Percentiles rank a stretch among this genome's conserved stretches.
Evolutionary conservation across 306 rosid species (phyloP).

Genomic region (Mucuna pruriens): DNA sequence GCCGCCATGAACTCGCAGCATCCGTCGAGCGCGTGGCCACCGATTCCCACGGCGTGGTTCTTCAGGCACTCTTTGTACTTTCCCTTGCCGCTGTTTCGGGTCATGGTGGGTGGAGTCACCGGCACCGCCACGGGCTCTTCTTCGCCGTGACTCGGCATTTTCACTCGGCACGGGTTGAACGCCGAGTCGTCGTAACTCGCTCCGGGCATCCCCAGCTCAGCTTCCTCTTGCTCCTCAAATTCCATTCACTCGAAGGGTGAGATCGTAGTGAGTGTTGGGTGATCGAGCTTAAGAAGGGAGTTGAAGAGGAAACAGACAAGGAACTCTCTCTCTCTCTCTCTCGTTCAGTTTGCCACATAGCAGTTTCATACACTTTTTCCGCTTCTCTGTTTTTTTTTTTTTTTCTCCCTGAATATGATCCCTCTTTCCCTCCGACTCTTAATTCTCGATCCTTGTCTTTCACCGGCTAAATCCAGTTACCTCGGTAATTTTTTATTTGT

Average conservation of each 20-base stretch:
- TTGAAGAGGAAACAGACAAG: neutral
- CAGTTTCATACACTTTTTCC: slow-evolving; percentile 5
- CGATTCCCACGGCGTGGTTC: slow-evolving; percentile 71
- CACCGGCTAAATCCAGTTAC: neutral
- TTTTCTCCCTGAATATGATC: neutral
- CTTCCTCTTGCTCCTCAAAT: neutral
- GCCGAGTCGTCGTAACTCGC: slow-evolving; percentile 47
- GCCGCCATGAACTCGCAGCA: slow-evolving; percentile 76
- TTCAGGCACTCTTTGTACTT: slow-evolving; percentile 77
- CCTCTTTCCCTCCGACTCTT: neutral
- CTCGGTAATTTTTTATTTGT: neutral
- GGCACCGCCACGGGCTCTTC: neutral
- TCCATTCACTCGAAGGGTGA: neutral
- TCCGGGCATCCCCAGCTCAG: neutral
- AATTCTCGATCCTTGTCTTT: neutral
- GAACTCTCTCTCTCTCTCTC: neutral
- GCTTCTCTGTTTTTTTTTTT: neutral
- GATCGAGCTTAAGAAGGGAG: neutral
- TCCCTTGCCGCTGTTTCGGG: slow-evolving; percentile 24
- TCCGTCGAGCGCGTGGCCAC: slow-evolving; percentile 82
- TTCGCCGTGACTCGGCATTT: slow-evolving; percentile 28
- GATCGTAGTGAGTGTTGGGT: neutral
- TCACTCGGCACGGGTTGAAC: slow-evolving; percentile 45
- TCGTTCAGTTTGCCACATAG: neutral
- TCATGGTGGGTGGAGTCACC: slow-evolving; percentile 19